Conservation (phyloP, 495 filamentous ascomycete species). For the Talaromyces liani region DNA sequence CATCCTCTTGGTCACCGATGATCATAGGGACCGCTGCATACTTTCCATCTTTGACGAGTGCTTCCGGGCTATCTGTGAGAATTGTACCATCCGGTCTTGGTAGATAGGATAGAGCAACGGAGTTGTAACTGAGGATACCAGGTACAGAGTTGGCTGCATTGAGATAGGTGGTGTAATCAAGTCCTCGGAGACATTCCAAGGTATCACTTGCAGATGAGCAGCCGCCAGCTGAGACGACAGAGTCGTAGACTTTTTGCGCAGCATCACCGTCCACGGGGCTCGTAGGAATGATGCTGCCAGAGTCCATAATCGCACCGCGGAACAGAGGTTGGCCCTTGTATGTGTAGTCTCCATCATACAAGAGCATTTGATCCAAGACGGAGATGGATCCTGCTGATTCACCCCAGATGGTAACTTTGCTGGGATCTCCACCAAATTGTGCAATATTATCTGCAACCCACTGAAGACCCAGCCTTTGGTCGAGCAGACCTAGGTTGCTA, state of each 20-base stretch:
- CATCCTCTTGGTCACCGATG: conserved; percentile 52
- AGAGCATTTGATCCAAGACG: conserved; percentile 60
- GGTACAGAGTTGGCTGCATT: conserved; percentile 61
- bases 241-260: conserved; percentile 56
- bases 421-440: conserved; percentile 49
- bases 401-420: conserved; percentile 65
- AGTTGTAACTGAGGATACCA: conserved; percentile 53
- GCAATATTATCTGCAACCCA: conserved; percentile 51
- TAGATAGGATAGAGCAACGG: conserved; percentile 56
- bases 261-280: conserved; percentile 56
- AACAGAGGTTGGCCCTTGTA: conserved; percentile 67
- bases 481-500: conserved; percentile 45
- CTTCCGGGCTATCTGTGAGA: conserved; percentile 49
- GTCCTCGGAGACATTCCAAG: conserved; percentile 52
- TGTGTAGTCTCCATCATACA: conserved; percentile 60
- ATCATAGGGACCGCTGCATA: conserved; percentile 55
- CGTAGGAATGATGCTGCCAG: conserved; percentile 56
- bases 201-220: conserved; percentile 50
- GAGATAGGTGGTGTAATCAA: conserved; percentile 54
- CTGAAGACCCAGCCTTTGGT: conserved; percentile 43
- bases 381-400: conserved; percentile 68
- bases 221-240: conserved; percentile 51
- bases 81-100: conserved; percentile 56
- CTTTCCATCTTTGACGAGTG: conserved; percentile 35
- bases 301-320: conserved; percentile 66